phyloP scores from a whole-genome alignment of 2,329 filamentous ascomycete species.

The Fusarium marasasianum region DNA sequence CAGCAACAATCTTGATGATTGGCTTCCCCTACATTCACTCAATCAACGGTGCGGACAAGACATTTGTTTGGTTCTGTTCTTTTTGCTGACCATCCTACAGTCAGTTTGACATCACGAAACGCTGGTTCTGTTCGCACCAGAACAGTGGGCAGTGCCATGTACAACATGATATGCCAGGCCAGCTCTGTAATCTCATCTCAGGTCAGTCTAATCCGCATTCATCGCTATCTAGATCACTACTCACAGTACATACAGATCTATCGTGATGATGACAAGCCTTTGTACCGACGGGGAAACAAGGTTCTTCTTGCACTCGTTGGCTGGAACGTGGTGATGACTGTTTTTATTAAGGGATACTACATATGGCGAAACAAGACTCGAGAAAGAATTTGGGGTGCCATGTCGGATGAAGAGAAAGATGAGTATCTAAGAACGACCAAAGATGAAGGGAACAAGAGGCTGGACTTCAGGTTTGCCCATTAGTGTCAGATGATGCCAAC shows the following conservation, averaged over 20 bases:
- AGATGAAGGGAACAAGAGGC: constrained; percentile 56
- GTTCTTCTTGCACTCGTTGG: constrained; percentile 58
- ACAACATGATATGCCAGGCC: constrained; percentile 58
- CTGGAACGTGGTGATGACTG: constrained; percentile 60
- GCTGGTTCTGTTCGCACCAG: constrained; percentile 66
- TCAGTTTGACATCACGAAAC: constrained; percentile 67
- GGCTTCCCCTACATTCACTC: constrained; percentile 47
- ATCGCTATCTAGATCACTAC: rapidly evolving
- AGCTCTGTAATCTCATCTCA: constrained; percentile 47
- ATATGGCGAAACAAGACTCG: constrained; percentile 56
- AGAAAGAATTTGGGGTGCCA: constrained; percentile 56
- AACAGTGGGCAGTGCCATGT: constrained; percentile 65
- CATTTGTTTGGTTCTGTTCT: rapidly evolving
- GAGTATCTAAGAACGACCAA: constrained; percentile 50
- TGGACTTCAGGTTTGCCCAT: constrained; percentile 55
- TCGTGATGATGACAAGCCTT: constrained; percentile 47
- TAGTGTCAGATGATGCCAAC: not conserved
- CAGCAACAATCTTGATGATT: constrained; percentile 47
- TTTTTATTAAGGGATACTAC: constrained; percentile 63
- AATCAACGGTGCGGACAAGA: not conserved
- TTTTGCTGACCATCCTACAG: constrained; percentile 42
- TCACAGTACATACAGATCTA: constrained; percentile 48
- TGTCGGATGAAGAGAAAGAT: constrained; percentile 53
- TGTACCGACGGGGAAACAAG: constrained; percentile 57
- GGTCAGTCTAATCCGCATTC: not conserved